These are phyloP conservation scores for Dillenia turbinata DNA, from an alignment of 164 flowering plant genomes.

Conservation along the genomic window DNA sequence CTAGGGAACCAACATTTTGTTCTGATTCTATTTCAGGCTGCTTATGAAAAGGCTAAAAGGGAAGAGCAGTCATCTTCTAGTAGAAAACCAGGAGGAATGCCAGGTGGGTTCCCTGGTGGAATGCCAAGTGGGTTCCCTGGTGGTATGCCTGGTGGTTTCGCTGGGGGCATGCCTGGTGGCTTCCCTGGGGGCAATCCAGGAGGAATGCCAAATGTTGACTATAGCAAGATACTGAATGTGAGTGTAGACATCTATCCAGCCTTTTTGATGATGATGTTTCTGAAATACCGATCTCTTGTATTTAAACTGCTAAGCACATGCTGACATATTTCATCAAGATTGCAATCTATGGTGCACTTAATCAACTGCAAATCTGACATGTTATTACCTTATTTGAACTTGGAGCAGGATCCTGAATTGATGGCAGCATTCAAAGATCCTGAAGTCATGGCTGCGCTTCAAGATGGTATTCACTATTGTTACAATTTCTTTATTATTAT, in stretches of 20 bases:
- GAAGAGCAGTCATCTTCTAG: constrained; percentile 77
- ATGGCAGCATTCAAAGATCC: constrained; percentile 93
- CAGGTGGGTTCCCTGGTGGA: constrained; percentile 72
- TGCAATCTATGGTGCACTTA: neutral
- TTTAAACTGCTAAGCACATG: neutral
- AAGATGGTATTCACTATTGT: constrained; percentile 60
- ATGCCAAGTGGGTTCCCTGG: constrained; percentile 73
- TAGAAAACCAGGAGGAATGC: constrained; percentile 55
- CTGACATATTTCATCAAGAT: neutral
- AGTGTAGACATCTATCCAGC: constrained; percentile 16
- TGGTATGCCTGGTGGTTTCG: constrained; percentile 42
- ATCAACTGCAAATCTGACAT: neutral
- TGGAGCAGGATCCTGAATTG: constrained; percentile 85
- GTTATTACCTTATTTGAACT: neutral
- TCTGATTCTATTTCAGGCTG: constrained; percentile 53
- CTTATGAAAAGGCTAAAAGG: constrained; percentile 89
- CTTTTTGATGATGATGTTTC: neutral
- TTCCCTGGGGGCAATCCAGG: constrained; percentile 46
- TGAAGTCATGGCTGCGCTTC: constrained; percentile 95
- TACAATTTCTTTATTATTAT: neutral
- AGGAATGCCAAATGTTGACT: constrained; percentile 64
- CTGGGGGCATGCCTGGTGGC: constrained; percentile 57
- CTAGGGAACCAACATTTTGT: neutral
- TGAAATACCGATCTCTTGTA: neutral
- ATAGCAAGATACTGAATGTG: constrained; percentile 85